Percentiles rank a stretch among this genome's conserved stretches.
Evolutionary conservation across 2,329 filamentous ascomycete genomes (phyloP).

Genomic region (Sclerotiophoma versabilis): DNA sequence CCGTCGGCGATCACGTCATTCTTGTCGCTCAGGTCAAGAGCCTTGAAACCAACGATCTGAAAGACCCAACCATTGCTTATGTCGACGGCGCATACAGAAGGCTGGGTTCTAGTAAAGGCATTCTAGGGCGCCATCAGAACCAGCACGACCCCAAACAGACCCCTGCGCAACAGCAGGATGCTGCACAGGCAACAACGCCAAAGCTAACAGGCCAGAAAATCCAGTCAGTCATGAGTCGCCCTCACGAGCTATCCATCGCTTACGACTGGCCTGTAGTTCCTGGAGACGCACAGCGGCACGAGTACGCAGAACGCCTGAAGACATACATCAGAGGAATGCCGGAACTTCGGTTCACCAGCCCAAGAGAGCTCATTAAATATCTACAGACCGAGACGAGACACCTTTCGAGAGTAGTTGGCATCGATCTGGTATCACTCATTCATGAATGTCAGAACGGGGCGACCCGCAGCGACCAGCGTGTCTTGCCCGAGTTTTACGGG

Average conservation of each 20-base stretch:
- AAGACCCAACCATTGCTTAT: conserved; percentile 32
- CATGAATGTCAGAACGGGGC: conserved; percentile 3
- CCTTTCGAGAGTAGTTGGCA: conserved; percentile 21
- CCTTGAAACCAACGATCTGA: conserved; percentile 8
- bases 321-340: conserved; percentile 15
- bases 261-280: conserved; percentile 31
- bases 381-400: neutral
- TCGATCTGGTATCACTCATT: conserved; percentile 20
- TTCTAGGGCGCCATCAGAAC: conserved; percentile 1
- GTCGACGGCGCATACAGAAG: conserved; percentile 35
- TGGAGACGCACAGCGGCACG: conserved; percentile 26
- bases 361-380: neutral
- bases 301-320: conserved; percentile 27
- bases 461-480: neutral
- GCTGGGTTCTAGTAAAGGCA: conserved; percentile 5
- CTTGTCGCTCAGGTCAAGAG: conserved; percentile 53
- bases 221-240: neutral
- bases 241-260: conserved; percentile 5
- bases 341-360: neutral
- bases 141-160: neutral
- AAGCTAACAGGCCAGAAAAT: neutral
- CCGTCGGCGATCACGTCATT: conserved; percentile 57
- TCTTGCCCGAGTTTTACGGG: conserved; percentile 35
- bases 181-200: neutral
- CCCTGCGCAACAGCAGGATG: neutral